Percentiles rank a stretch among this genome's conserved stretches.
phyloP scores from a whole-genome alignment of 2,329 filamentous ascomycete species.

The Penicillium brevicompactum region DNA sequence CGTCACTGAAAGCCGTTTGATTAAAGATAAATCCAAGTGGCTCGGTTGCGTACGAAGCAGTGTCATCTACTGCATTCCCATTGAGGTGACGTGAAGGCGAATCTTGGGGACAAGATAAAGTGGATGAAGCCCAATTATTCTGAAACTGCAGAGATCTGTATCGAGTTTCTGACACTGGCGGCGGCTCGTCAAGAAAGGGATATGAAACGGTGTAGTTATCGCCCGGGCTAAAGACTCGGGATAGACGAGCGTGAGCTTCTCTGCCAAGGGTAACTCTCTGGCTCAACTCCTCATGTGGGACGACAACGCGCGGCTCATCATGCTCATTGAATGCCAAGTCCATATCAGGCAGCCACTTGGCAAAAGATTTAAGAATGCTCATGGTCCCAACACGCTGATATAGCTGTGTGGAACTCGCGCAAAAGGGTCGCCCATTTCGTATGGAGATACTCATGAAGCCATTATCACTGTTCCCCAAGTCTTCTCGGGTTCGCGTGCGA shows the following conservation, averaged over 20 bases:
- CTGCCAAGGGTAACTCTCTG: slow-evolving; percentile 57
- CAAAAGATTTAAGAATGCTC: slow-evolving; percentile 73
- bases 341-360: slow-evolving; percentile 78
- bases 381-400: slow-evolving; percentile 54
- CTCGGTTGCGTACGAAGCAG: not conserved
- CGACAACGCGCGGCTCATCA: slow-evolving; percentile 79
- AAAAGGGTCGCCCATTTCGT: slow-evolving; percentile 6
- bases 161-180: not conserved
- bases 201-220: not conserved
- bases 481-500: slow-evolving; percentile 6
- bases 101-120: slow-evolving; percentile 16
- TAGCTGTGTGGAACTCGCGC: slow-evolving; percentile 52
- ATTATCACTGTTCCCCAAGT: slow-evolving; percentile 7
- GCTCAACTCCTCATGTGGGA: slow-evolving; percentile 72
- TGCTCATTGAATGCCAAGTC: slow-evolving; percentile 87
- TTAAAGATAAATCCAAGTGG: slow-evolving; percentile 15
- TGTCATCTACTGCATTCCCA: slow-evolving; percentile 1
- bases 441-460: slow-evolving; percentile 9
- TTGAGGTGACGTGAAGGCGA: slow-evolving; percentile 7
- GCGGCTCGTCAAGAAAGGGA: not conserved
- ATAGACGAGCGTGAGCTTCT: slow-evolving; percentile 9
- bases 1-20: slow-evolving; percentile 10
- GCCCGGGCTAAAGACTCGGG: not conserved
- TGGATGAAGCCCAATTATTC: slow-evolving; percentile 14
- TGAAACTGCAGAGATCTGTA: slow-evolving; percentile 13